Evolutionary conservation across 345 rosid species (phyloP), one percentile per base, ranked within the genome.

Genomic region (Pistacia integerrima): DNA sequence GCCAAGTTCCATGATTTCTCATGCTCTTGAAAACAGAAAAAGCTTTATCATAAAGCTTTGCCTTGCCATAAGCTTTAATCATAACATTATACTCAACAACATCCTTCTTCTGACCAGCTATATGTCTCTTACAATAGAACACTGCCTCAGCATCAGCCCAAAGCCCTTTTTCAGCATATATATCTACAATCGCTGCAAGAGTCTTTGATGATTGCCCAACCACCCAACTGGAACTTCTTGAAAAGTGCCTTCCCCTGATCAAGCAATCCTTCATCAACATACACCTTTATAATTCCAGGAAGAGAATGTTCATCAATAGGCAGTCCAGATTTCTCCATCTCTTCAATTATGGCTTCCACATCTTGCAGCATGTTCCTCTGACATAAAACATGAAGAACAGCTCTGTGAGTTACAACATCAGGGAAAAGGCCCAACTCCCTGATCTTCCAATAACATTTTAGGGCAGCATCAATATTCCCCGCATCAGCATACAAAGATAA

Each of bases 61-160:
- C 94, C 84, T 78, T 94, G n/a, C 98, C 98, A 82, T 89, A 94
- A 73, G 95, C 97, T 86, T 93, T 94, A 77, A 94, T 74, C 98
- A 93, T 90, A 70, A 91, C 94, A 72, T 94, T 93, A 55, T 90
- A 93, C 67, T 93, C 97, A 80, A 87, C 58, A 77, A 91, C 85
- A 82, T 84, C 90, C 72, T 84, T 91, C 82, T 84, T 88, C 74
- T 80, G 87, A 74, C 83, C 86, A 48, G 51, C 69, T 66, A 76
- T 59, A 65, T 76, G 82, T 67, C 88, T 89, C 77, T 85, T 91
- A 18, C 91, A 71, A 63, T 86, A 76, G 79, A 94, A 91, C 56
- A 90, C 81, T 75, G 83, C 78, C 83, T 94, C 97, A 0, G 97
- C 93, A 84, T 94, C 98, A 70, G 84, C 88, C 93, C 95, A 90